Conservation (phyloP, 139 green algal genomes). For the Coelastrella sp. region DNA sequence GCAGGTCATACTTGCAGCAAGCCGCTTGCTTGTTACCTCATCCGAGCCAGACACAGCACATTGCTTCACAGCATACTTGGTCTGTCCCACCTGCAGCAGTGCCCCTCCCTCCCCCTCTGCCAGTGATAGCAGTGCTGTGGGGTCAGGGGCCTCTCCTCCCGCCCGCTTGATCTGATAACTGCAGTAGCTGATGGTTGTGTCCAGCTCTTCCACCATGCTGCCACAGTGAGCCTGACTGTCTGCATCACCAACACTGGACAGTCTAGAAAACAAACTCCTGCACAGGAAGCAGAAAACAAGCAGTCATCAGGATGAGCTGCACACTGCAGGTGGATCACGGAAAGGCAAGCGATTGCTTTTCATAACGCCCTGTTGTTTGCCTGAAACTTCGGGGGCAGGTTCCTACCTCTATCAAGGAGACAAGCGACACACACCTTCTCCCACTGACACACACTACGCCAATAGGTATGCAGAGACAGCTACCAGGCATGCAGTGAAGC, state of each 20-base stretch:
- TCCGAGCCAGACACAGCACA: too few relatives aligned
- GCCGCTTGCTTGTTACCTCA: too few relatives aligned
- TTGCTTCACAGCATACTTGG: not conserved
- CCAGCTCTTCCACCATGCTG: constrained; percentile 87
- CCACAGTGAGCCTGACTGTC: constrained; percentile 79
- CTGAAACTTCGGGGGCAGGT: too few relatives aligned
- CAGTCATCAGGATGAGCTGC: not conserved
- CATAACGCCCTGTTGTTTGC: too few relatives aligned
- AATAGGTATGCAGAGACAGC: too few relatives aligned
- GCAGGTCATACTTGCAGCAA: too few relatives aligned
- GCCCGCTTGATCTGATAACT: constrained; percentile 80
- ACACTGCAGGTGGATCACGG: too few relatives aligned
- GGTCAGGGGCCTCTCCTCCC: constrained; percentile 48
- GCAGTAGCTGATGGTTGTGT: constrained; percentile 87
- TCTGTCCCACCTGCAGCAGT: constrained; percentile 24
- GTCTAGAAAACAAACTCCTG: constrained; percentile 84
- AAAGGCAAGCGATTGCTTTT: too few relatives aligned
- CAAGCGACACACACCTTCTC: too few relatives aligned
- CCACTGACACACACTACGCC: too few relatives aligned
- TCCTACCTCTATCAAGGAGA: too few relatives aligned
- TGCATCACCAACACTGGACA: constrained; percentile 78
- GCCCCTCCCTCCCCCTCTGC: not conserved
- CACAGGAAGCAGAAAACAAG: not conserved
- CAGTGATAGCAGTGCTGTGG: constrained; percentile 52
- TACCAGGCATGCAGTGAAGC: too few relatives aligned